Base-by-base conservation (phyloP, 371 early-diverging fungal genomes). In the Mucor velutinosus region DNA sequence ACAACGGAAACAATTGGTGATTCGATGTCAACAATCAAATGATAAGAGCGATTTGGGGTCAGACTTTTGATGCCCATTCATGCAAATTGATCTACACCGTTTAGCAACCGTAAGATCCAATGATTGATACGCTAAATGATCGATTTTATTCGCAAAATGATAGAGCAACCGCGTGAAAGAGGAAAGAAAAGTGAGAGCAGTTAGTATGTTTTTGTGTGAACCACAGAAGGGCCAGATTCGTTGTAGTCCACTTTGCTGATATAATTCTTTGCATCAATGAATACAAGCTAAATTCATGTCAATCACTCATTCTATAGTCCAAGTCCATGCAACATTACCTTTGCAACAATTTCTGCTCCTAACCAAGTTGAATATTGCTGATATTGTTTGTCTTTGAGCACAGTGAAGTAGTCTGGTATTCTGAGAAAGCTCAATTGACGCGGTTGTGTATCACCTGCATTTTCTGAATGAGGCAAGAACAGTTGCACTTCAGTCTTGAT, bases 181-280 rank as follows among this genome's bases (percentile, higher is more conserved):
- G 25, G 25, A 55, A 55, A 25, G 4, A 29, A 8, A 8, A 57
- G 33, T 17, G 25, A 10, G 29, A 10, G n/a, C 33, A 19, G 32
- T 76, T 75, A 78, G 63, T 83, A 85, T 45, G 82, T 81, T 72
- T 90, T 90, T 27, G 86, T 82, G 64, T 89, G 89, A 21, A 89
- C 80, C 8, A 88, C 88, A 25, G 88, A 81, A 10, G 94, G 94
- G 17, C 94, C 94, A 61, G 78, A 72, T 68, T 92, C 91, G 69
- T 92, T 92, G 74, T 94, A 94, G 69, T 94, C 94, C 23, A 89
- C 90, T 84, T 92, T 93, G 60, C 87, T 92, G 60, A 92, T 83
- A 71, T 90, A 90, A 62, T 87, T 88, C 66, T 85, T 89, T 30
- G 89, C 85, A 61, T 88, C 87, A 8, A 86, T 83, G 74, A 91